Base-by-base conservation (phyloP, 129 eudicot genomes). In the Gnaphalium uliginosum region DNA sequence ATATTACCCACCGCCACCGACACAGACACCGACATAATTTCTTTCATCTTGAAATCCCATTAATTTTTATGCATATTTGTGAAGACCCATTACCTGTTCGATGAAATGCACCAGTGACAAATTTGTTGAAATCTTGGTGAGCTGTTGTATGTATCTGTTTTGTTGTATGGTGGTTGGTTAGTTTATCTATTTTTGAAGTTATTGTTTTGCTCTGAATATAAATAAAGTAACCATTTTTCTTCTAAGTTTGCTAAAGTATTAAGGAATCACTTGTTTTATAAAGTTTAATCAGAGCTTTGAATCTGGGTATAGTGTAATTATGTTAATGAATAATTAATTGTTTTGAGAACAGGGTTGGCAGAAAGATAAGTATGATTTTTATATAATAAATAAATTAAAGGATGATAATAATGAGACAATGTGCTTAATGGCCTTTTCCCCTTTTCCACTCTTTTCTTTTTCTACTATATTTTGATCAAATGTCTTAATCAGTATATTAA, bases 371-470 rank as follows among this genome's bases (percentile, higher is more conserved):
- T 51, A 19, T 62, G 27, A 53, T 72, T 72, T 72, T 64, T 51
- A 68, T 67, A 46, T 19, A 69, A 27, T 59, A 23, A 63, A 65
- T 35, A 23, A 63, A 65, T 35, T 21, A 73, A 58, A 73, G 50
- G 65, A 57, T 58, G 70, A 27, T 67, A 29, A 80, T 80, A 48
- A 80, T 80, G 64, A 80, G 71, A 67, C 79, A 67, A 39, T 67
- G 81, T 80, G 41, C 72, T 56, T 56, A 63, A 74, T 70, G 67
- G 8, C 53, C 81, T 67, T 81, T 64, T 62, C 15, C 25, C 74
- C 57, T 77, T 30, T 73, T 3, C 66, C 56, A 41, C 74, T 67
- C 59, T 39, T n/a, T 35, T 22, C 58, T 57, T 35, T 69, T 74
- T 78, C 69, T 48, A 35, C 30, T 67, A 66, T 46, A 46, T 77